Conservation (phyloP, 441 rosid genomes). For the Sinapis alba region DNA sequence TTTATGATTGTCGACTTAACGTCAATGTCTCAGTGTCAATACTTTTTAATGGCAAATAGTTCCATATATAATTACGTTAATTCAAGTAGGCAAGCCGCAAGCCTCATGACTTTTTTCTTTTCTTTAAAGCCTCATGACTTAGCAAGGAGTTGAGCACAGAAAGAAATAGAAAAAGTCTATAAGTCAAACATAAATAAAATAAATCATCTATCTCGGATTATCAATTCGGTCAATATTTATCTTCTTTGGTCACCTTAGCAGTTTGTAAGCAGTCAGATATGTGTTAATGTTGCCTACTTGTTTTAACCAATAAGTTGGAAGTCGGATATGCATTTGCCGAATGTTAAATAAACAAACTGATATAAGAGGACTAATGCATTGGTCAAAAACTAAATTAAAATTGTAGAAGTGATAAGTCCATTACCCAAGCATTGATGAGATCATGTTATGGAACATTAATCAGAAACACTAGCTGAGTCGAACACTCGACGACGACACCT, state of each 20-base stretch:
- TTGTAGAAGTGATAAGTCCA: neutral
- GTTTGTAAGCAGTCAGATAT: neutral
- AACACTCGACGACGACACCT: conserved; percentile 26
- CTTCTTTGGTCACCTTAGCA: neutral
- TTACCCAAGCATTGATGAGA: conserved; percentile 4
- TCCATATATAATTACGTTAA: neutral
- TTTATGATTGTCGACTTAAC: neutral
- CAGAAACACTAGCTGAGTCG: conserved; percentile 18
- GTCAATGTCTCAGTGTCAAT: neutral
- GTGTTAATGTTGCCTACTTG: neutral
- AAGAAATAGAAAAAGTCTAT: neutral
- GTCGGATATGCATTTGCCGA: neutral
- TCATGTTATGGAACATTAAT: conserved; percentile 8
- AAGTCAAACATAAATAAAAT: neutral
- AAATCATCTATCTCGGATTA: neutral
- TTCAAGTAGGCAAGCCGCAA: neutral
- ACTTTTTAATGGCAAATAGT: neutral
- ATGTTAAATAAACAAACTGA: neutral
- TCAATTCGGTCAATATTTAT: neutral
- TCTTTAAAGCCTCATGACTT: neutral
- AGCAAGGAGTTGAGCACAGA: neutral
- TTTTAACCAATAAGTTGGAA: neutral
- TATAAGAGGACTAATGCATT: neutral
- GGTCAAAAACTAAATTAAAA: neutral
- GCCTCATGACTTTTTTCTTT: neutral